Evolutionary conservation across 2,329 filamentous ascomycete genomes (phyloP).

Genomic region (Fusarium tjaetaba): DNA sequence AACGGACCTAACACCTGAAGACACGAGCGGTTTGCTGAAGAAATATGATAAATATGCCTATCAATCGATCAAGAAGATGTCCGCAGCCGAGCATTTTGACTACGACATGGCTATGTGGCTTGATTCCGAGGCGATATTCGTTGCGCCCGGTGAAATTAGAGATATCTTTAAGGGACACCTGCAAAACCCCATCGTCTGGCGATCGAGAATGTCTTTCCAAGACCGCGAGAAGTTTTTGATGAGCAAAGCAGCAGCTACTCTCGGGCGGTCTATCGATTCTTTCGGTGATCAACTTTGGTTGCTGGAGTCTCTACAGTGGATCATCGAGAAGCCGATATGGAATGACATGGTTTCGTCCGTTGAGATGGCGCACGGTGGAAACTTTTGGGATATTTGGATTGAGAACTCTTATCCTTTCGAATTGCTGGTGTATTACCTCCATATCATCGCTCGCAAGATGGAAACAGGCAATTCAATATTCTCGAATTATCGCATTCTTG

Average conservation of each 20-base stretch:
- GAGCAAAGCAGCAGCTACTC: background rate
- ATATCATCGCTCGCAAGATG: background rate
- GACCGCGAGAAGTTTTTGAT: background rate
- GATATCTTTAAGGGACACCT: accelerated
- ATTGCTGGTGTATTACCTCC: background rate
- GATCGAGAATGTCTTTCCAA: background rate
- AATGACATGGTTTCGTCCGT: background rate
- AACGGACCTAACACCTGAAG: background rate
- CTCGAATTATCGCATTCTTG: background rate
- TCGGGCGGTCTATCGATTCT: background rate
- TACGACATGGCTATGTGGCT: background rate
- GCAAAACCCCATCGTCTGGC: background rate
- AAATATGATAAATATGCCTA: background rate
- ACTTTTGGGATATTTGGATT: background rate
- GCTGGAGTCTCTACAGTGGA: background rate
- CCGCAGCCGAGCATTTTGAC: background rate
- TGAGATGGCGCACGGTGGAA: background rate
- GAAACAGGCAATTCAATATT: background rate
- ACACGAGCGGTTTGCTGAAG: background rate
- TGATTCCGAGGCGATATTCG: background rate
- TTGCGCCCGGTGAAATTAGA: accelerated
- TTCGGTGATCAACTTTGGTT: background rate
- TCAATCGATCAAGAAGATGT: background rate
- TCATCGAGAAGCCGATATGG: background rate
- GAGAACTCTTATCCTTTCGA: background rate